Evolutionary conservation across 2,329 filamentous ascomycete genomes (phyloP).

Genomic region (Triangularia verruculosa): DNA sequence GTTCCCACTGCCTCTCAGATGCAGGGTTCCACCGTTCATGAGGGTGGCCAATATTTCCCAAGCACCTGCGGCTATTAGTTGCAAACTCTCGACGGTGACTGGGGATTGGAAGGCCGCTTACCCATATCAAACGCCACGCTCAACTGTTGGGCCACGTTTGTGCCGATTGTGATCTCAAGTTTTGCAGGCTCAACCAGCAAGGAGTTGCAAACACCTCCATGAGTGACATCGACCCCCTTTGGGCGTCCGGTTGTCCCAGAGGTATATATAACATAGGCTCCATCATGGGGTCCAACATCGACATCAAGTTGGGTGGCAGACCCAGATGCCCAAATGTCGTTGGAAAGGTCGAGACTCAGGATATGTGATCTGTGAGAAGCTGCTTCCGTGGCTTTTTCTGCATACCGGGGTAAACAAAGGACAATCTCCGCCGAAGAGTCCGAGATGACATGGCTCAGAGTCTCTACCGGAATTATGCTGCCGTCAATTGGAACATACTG

Average conservation of each 20-base stretch:
- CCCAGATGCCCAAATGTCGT: constrained; percentile 7
- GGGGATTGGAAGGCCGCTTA: constrained; percentile 34
- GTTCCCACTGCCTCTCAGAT: constrained; percentile 44
- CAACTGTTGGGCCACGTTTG: constrained; percentile 52
- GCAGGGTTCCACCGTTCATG: constrained; percentile 56
- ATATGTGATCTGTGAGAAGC: background rate
- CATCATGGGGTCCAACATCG: constrained; percentile 36
- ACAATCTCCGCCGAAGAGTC: constrained; percentile 45
- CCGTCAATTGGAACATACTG: constrained; percentile 61
- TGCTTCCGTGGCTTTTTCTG: background rate
- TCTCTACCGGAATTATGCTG: constrained; percentile 47
- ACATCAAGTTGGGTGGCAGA: constrained; percentile 20
- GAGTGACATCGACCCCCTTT: constrained; percentile 58
- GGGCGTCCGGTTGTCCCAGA: constrained; percentile 57
- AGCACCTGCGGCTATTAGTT: constrained; percentile 40
- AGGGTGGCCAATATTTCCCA: constrained; percentile 59
- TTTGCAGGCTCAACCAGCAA: constrained; percentile 49
- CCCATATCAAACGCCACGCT: constrained; percentile 62
- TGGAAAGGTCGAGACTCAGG: background rate
- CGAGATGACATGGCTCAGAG: constrained; percentile 47
- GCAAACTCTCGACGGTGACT: background rate
- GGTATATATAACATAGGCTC: constrained; percentile 53
- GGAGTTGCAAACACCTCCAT: constrained; percentile 54
- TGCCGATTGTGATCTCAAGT: constrained; percentile 48
- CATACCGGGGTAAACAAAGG: constrained; percentile 40